Conservation (phyloP, 2,329 filamentous ascomycete genomes). For the Raffaelea ambrosiae region DNA sequence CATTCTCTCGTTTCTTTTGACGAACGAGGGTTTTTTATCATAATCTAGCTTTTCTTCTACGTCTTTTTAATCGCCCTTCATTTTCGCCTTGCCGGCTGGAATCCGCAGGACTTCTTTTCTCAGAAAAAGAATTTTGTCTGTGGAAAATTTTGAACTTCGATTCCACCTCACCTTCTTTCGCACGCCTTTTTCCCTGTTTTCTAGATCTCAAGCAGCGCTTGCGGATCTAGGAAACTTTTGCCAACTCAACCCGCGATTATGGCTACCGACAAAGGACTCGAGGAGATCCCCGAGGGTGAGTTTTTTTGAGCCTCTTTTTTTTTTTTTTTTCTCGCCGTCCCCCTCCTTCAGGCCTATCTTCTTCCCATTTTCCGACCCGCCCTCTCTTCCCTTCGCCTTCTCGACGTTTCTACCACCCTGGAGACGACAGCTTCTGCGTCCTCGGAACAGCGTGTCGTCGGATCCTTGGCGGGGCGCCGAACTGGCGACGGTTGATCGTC, state of each 20-base stretch:
- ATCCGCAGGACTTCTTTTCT: constrained; percentile 21
- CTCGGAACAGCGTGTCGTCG: too few relatives aligned
- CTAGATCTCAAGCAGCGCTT: constrained; percentile 73
- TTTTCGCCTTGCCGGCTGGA: constrained; percentile 13
- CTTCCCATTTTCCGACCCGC: not conserved
- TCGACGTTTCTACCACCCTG: too few relatives aligned
- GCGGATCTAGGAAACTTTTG: constrained; percentile 59
- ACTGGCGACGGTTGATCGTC: too few relatives aligned
- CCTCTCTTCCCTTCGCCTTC: not conserved
- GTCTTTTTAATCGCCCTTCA: constrained; percentile 14
- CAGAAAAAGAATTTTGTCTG: constrained; percentile 16
- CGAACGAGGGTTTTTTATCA: not conserved
- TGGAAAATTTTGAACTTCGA: constrained; percentile 27
- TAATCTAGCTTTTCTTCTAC: constrained; percentile 6
- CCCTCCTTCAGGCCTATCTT: not conserved
- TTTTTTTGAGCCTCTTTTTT: constrained; percentile 17
- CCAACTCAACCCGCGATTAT: constrained; percentile 70
- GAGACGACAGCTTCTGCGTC: too few relatives aligned
- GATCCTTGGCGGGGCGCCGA: too few relatives aligned
- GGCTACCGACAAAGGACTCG: constrained; percentile 96
- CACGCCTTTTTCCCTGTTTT: too few relatives aligned
- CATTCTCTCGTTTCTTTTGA: constrained; percentile 9
- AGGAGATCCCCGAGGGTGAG: constrained; percentile 94
- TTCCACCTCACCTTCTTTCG: constrained; percentile 11
- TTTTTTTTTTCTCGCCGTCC: not conserved